Conservation (phyloP, 495 filamentous ascomycete genomes). For the Schizothecium vesticola region DNA sequence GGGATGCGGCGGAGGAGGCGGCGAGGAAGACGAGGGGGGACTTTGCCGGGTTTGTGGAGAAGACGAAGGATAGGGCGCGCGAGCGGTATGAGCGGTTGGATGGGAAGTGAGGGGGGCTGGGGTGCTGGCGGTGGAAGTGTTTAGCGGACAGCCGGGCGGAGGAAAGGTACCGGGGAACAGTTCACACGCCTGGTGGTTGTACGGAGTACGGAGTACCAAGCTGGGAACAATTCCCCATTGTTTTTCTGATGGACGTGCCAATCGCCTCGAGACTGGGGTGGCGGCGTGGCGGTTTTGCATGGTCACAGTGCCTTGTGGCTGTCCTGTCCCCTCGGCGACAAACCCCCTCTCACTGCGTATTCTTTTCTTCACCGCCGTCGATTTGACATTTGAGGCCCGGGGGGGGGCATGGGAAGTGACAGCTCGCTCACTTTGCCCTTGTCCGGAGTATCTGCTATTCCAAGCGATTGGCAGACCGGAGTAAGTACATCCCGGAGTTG, state of each 20-base stretch:
- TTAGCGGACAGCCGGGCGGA: neutral
- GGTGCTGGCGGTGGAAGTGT: too few relatives aligned
- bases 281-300: neutral
- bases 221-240: neutral
- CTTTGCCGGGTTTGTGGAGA: constrained; percentile 70
- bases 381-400: neutral
- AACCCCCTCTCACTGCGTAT: neutral
- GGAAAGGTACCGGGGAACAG: neutral
- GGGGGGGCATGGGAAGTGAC: neutral
- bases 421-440: neutral
- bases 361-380: neutral
- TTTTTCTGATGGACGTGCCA: neutral
- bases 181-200: neutral
- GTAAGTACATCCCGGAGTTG: neutral
- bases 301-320: neutral
- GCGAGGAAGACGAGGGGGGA: constrained; percentile 62
- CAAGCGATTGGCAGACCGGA: neutral
- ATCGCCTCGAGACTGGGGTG: neutral
- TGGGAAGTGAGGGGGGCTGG: neutral
- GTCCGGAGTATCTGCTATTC: neutral
- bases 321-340: too few relatives aligned
- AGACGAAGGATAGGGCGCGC: constrained; percentile 72
- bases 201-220: neutral
- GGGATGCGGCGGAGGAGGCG: constrained; percentile 78
- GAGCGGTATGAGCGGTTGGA: constrained; percentile 65